Percentiles rank a stretch among this genome's conserved stretches.
Evolutionary conservation across 352 stramenopile genomes (phyloP).

Genomic region (Phytophthora colocasiae): DNA sequence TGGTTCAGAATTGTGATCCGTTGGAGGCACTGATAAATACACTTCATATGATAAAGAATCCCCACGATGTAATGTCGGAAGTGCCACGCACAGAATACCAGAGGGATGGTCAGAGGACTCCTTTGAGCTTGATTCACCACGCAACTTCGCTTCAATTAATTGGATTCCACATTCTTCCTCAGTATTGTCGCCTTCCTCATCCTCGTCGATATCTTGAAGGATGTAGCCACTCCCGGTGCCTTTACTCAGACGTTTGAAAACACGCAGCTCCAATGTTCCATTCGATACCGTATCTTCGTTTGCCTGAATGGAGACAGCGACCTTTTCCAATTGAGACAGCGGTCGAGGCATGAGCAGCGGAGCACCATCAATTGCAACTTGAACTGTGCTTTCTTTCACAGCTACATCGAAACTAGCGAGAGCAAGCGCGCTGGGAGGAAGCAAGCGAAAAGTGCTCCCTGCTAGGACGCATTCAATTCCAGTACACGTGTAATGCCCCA

Average conservation of each 20-base stretch:
- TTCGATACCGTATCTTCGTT: slow-evolving; percentile 54
- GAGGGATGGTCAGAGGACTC: not conserved
- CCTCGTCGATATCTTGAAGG: slow-evolving; percentile 5
- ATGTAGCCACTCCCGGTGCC: slow-evolving; percentile 6
- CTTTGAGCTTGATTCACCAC: not conserved
- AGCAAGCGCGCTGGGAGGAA: slow-evolving; percentile 38
- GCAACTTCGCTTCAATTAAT: slow-evolving; percentile 20
- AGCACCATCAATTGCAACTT: slow-evolving; percentile 52
- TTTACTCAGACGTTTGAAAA: slow-evolving; percentile 24
- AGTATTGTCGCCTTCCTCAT: slow-evolving; percentile 13
- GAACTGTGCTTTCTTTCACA: slow-evolving; percentile 59
- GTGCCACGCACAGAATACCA: slow-evolving; percentile 24
- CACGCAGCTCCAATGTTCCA: slow-evolving; percentile 57
- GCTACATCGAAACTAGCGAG: slow-evolving; percentile 57
- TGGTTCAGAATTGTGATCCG: slow-evolving; percentile 12
- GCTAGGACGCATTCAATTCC: slow-evolving; percentile 65
- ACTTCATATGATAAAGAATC: slow-evolving; percentile 32
- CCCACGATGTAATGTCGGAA: slow-evolving; percentile 31
- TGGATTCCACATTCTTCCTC: slow-evolving; percentile 26
- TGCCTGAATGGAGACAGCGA: slow-evolving; percentile 52
- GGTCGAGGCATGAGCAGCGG: slow-evolving; percentile 56
- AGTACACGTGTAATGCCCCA: slow-evolving; percentile 62
- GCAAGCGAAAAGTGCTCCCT: slow-evolving; percentile 58
- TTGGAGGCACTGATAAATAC: slow-evolving; percentile 27
- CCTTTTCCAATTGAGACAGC: slow-evolving; percentile 38